Conservation (phyloP, 2,329 filamentous ascomycete genomes). For the Pseudocercospora vitis region DNA sequence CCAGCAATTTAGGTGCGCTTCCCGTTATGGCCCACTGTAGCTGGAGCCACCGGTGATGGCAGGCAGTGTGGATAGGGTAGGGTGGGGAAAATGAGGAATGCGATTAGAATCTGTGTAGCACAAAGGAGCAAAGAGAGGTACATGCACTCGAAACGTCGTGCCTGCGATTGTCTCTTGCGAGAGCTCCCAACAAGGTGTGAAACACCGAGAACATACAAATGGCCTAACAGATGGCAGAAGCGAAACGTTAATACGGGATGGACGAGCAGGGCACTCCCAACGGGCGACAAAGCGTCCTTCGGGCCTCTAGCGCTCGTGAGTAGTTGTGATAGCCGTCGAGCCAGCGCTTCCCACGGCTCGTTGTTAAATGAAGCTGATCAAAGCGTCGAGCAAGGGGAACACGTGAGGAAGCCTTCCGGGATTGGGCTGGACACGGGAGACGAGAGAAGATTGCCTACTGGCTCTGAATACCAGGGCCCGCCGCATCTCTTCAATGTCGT, state of each 20-base stretch:
- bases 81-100: neutral
- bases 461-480: neutral
- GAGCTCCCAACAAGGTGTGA: slow-evolving; percentile 18
- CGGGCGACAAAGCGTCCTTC: slow-evolving; percentile 15
- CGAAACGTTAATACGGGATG: slow-evolving; percentile 16
- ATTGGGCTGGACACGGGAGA: slow-evolving; percentile 15
- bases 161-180: slow-evolving; percentile 6
- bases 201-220: slow-evolving; percentile 21
- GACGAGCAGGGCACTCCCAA: slow-evolving; percentile 17
- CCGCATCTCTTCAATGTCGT: neutral
- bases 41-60: neutral
- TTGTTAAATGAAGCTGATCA: slow-evolving; percentile 31
- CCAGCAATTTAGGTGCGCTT: too few relatives aligned
- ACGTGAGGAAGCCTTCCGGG: slow-evolving; percentile 15
- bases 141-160: neutral
- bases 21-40: neutral
- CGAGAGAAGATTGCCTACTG: slow-evolving; percentile 8
- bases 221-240: slow-evolving; percentile 13
- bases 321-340: slow-evolving; percentile 14
- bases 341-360: slow-evolving; percentile 19
- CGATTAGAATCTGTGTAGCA: neutral
- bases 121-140: neutral
- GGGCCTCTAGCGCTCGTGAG: slow-evolving; percentile 8
- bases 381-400: slow-evolving; percentile 26
- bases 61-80: neutral